phyloP scores from a whole-genome alignment of 2,329 filamentous ascomycete species.

The Lachnellula cervina region DNA sequence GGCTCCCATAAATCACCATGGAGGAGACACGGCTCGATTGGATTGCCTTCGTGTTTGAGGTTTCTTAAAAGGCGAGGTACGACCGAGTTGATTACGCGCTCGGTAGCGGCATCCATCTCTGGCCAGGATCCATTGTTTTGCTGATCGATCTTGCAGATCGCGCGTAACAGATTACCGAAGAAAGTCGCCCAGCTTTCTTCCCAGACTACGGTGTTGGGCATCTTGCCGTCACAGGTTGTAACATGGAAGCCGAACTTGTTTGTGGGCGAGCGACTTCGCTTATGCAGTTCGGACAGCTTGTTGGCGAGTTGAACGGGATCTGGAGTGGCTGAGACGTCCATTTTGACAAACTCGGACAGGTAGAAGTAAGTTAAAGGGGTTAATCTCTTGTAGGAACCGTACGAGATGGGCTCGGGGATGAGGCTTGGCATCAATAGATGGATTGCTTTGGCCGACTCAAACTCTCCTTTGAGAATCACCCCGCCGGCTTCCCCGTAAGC shows the following conservation, averaged over 20 bases:
- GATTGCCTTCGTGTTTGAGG: slow-evolving; percentile 5
- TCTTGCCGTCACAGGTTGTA: slow-evolving; percentile 23
- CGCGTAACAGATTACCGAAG: background rate
- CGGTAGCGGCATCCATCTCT: background rate
- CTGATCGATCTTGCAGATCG: background rate
- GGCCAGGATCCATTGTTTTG: background rate
- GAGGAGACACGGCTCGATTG: slow-evolving; percentile 13
- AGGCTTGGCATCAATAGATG: slow-evolving; percentile 1
- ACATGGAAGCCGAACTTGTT: slow-evolving; percentile 29
- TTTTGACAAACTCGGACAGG: slow-evolving; percentile 24
- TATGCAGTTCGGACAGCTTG: slow-evolving; percentile 23
- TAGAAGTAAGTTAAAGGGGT: slow-evolving; percentile 25
- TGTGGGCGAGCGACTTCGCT: slow-evolving; percentile 19
- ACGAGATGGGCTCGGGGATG: slow-evolving; percentile 8
- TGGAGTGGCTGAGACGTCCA: slow-evolving; percentile 18
- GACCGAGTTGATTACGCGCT: background rate
- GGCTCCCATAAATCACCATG: slow-evolving; percentile 17
- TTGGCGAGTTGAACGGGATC: slow-evolving; percentile 19
- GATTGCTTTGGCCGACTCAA: slow-evolving; percentile 2
- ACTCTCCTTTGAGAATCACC: slow-evolving; percentile 9
- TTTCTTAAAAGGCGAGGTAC: slow-evolving; percentile 6
- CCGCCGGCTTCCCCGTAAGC: background rate
- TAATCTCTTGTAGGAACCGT: slow-evolving; percentile 4
- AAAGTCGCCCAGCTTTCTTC: background rate
- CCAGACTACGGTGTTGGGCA: slow-evolving; percentile 11